Base-by-base conservation (phyloP, 192 early-diverging fungal species). In the Mortierella alpina region DNA sequence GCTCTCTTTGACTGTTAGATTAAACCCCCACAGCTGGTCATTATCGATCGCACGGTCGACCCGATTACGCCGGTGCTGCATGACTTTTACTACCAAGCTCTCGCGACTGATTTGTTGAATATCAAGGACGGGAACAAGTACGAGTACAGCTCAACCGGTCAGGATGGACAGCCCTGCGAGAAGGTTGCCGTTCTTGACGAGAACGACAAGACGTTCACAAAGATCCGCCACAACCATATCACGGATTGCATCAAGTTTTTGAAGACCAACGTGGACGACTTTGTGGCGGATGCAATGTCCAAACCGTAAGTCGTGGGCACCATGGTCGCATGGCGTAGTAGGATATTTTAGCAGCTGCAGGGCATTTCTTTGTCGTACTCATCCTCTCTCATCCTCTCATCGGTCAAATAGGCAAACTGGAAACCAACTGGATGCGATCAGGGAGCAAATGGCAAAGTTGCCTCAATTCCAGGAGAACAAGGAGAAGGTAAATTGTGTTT, bases 51-150 rank as follows among this genome's bases (percentile, higher is more conserved):
- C 45, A 92, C 93, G 7, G 87, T 98, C 50, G 98, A 99, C 83
- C 91, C 94, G 51, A 91, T 93, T 68, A 89, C 95, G 8, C 97
- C 98, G 18, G 88, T 99, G 12, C 79, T 98, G 48, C 97, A 99
- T 85, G 98, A 99, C 77, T 99, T 99, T 70, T 96, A 95, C 2
- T 99, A 99, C 74, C 97, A 99, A 82, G 96, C 96, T 3, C 94
- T 99, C 94, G 91, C 95, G 63, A 91, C 95, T 54, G 98, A 99
- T 77, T 75, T 99, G 82, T 73, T 99, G 15, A 60, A 64, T 4
- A 67, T 93, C 23, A 84, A 91, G 69, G 90, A 93, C 45, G 89
- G 89, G 13, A 73, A 73, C 44, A 93, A 92, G 61, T 93, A 92
- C 70, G 65, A 78, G 39, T 94, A 90, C 47, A 69, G 63, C 23